These are phyloP conservation scores for Suhomyces tanzawaensis DNA, from an alignment of 805 yeast genomes.

Conservation along the genomic window DNA sequence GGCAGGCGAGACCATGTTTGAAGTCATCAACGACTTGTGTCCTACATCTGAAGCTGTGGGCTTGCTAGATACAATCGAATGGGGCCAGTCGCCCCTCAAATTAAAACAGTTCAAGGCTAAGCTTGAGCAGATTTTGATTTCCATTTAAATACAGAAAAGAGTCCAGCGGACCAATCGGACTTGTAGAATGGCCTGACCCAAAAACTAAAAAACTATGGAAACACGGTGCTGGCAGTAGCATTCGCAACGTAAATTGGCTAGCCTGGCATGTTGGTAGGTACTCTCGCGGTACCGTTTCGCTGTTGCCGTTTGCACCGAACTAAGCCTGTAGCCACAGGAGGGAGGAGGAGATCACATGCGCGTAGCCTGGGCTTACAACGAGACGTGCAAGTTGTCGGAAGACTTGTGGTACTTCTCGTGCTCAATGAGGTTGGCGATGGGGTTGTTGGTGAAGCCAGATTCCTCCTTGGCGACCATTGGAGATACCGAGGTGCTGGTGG, in stretches of 20 bases:
- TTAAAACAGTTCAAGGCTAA: constrained; percentile 5
- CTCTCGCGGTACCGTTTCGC: too few relatives aligned
- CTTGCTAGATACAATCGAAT: constrained; percentile 12
- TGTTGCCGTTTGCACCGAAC: too few relatives aligned
- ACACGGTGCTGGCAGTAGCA: too few relatives aligned
- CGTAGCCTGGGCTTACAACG: too few relatives aligned
- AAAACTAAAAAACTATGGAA: too few relatives aligned
- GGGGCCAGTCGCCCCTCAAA: constrained; percentile 13
- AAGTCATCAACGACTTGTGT: constrained; percentile 26
- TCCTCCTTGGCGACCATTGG: constrained; percentile 8
- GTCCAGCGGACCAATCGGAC: too few relatives aligned
- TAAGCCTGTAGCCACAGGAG: too few relatives aligned
- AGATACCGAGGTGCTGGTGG: background rate
- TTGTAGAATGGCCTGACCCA: too few relatives aligned
- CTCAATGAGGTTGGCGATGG: constrained; percentile 16
- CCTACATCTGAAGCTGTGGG: constrained; percentile 1
- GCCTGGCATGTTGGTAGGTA: background rate
- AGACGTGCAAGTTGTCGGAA: constrained; percentile 24
- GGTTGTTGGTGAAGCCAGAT: constrained; percentile 8
- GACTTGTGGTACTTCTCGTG: constrained; percentile 24
- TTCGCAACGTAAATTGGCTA: too few relatives aligned
- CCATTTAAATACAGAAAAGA: constrained; percentile 1
- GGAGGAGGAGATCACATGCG: too few relatives aligned
- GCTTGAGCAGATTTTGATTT: constrained; percentile 8
- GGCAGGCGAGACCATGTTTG: constrained; percentile 45